Evolutionary conservation across 306 rosid genomes (phyloP).

Genomic region (Dryas octopetala): DNA sequence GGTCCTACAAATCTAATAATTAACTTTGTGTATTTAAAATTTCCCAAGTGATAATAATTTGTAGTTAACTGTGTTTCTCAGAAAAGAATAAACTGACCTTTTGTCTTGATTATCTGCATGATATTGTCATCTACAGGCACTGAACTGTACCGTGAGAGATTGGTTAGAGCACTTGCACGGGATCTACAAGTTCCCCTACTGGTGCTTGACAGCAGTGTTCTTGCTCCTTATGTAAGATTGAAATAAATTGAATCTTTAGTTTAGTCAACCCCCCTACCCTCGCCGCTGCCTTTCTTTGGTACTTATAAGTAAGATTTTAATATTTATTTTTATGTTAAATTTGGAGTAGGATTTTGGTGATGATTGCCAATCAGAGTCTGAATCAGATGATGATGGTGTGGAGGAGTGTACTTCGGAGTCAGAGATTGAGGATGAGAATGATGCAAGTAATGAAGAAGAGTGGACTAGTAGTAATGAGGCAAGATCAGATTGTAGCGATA

Average conservation of each 20-base stretch:
- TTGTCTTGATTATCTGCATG: slow-evolving; percentile 19
- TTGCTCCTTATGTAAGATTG: slow-evolving; percentile 87
- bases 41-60: slow-evolving; percentile 5
- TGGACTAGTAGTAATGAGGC: slow-evolving; percentile 78
- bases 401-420: slow-evolving; percentile 71
- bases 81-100: background rate
- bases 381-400: slow-evolving; percentile 76
- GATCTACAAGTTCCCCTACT: slow-evolving; percentile 82
- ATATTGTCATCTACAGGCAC: slow-evolving; percentile 55
- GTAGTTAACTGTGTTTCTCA: background rate
- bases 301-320: slow-evolving; percentile 1
- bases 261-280: background rate
- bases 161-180: slow-evolving; percentile 86
- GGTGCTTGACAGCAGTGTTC: slow-evolving; percentile 83
- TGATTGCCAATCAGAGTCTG: slow-evolving; percentile 66
- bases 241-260: slow-evolving; percentile 8
- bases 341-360: slow-evolving; percentile 81
- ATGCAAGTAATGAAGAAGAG: slow-evolving; percentile 70
- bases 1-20: slow-evolving; percentile 18
- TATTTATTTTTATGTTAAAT: slow-evolving; percentile 17
- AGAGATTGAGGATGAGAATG: slow-evolving; percentile 75
- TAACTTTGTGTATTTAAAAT: background rate
- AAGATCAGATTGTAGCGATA: slow-evolving; percentile 72
- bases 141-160: slow-evolving; percentile 92
- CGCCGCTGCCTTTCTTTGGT: background rate